phyloP scores from a whole-genome alignment of 2,329 filamentous ascomycete species.

The Colletotrichum trifolii region DNA sequence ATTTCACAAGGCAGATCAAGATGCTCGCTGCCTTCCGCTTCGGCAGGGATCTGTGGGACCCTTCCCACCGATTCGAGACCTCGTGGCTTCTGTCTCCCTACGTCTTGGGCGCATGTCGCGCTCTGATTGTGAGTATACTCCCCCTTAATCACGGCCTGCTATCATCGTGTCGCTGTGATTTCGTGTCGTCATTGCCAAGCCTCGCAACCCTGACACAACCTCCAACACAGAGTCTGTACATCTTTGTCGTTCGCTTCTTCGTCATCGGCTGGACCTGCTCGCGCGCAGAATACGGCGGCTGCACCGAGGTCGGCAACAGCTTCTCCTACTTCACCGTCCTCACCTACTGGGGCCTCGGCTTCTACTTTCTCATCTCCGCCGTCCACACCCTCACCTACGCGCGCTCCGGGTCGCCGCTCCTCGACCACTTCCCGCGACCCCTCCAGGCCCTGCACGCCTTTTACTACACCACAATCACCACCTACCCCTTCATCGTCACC shows the following conservation, averaged over 20 bases:
- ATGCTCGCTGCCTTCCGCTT: slow-evolving; percentile 50
- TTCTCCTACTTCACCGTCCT: slow-evolving; percentile 89
- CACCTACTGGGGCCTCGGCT: slow-evolving; percentile 84
- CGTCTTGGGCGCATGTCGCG: slow-evolving; percentile 68
- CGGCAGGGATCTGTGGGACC: slow-evolving; percentile 59
- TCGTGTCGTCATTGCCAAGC: too few relatives aligned
- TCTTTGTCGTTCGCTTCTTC: slow-evolving; percentile 76
- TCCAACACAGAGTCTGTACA: slow-evolving; percentile 67
- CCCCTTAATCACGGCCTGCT: neutral
- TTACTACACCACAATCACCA: slow-evolving; percentile 71
- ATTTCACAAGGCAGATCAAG: slow-evolving; percentile 22
- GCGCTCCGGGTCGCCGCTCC: slow-evolving; percentile 61
- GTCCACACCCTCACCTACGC: slow-evolving; percentile 78
- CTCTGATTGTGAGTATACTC: slow-evolving; percentile 58
- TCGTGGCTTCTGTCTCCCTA: slow-evolving; percentile 82
- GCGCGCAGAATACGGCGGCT: slow-evolving; percentile 55
- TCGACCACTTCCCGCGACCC: slow-evolving; percentile 68
- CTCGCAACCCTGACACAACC: neutral
- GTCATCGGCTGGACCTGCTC: slow-evolving; percentile 73
- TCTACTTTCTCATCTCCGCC: slow-evolving; percentile 78
- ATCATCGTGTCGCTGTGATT: too few relatives aligned
- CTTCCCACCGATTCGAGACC: slow-evolving; percentile 76
- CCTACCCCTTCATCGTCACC: slow-evolving; percentile 76
- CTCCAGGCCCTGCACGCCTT: slow-evolving; percentile 74
- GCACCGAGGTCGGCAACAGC: slow-evolving; percentile 58